Conservation (phyloP, 805 yeast species). For the Yamadazyma insecticola region DNA sequence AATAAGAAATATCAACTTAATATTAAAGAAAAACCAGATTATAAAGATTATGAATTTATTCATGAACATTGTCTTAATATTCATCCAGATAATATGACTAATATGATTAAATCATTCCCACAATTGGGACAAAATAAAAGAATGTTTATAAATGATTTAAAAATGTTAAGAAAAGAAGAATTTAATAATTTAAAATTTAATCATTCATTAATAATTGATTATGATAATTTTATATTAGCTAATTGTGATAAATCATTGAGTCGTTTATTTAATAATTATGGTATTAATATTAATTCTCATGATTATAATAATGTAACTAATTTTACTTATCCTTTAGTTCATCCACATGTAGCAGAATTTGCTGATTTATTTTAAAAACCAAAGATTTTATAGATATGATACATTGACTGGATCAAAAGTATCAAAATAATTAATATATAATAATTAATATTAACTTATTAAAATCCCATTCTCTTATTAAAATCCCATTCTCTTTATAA, state of each 20-base stretch:
- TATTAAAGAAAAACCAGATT: conserved; percentile 15
- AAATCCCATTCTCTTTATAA: conserved; percentile 82
- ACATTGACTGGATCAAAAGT: too few relatives aligned
- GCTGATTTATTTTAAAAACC: conserved; percentile 40
- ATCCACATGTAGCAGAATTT: conserved; percentile 42
- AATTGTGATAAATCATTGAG: conserved; percentile 34
- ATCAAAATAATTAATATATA: too few relatives aligned
- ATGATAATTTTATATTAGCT: conserved; percentile 35
- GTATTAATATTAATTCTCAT: neutral
- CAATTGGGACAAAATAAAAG: conserved; percentile 3
- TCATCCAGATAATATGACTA: conserved; percentile 31
- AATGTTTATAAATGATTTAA: conserved; percentile 11
- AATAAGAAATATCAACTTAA: too few relatives aligned
- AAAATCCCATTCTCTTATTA: conserved; percentile 12
- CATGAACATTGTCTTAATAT: conserved; percentile 23
- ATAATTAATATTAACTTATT: too few relatives aligned
- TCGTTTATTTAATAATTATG: conserved; percentile 36
- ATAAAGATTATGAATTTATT: conserved; percentile 23
- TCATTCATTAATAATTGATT: conserved; percentile 31
- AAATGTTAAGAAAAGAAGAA: conserved; percentile 7
- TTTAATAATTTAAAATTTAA: conserved; percentile 11
- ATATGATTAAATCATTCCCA: conserved; percentile 14
- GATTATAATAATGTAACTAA: conserved; percentile 1
- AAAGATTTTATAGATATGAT: too few relatives aligned
- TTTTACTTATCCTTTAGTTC: conserved; percentile 17